Percentiles rank a stretch among this genome's conserved stretches.
Evolutionary conservation across 345 rosid species (phyloP).

Genomic region (Gossypium turneri): DNA sequence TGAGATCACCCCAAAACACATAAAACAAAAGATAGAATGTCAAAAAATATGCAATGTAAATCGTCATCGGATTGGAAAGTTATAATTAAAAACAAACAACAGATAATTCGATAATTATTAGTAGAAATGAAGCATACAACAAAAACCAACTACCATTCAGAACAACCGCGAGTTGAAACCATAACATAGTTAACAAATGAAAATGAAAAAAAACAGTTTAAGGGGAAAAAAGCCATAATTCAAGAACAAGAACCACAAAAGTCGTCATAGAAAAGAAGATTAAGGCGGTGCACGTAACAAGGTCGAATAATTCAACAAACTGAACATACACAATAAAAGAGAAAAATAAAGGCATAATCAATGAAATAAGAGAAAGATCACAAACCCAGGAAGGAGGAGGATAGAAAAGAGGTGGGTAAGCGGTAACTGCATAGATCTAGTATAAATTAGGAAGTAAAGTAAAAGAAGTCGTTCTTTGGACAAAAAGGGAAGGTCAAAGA

Average conservation of each 20-base stretch:
- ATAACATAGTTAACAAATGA: too few species aligned
- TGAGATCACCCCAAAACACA: background rate
- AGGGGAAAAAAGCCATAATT: background rate
- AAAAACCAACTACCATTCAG: background rate
- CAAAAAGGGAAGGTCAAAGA: background rate
- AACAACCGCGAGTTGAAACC: background rate
- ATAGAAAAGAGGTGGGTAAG: background rate
- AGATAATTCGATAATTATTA: background rate
- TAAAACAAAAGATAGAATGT: background rate
- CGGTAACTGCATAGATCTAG: conserved; percentile 14
- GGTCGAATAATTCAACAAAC: background rate
- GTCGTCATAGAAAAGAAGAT: background rate
- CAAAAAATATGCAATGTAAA: too few species aligned
- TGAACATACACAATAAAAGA: background rate
- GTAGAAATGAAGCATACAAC: too few species aligned
- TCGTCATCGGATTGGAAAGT: background rate
- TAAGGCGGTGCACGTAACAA: background rate
- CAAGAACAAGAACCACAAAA: background rate
- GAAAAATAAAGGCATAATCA: background rate
- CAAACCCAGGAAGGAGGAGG: background rate
- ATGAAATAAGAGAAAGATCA: background rate
- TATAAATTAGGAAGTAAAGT: background rate
- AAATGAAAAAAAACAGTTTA: too few species aligned
- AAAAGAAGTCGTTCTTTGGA: background rate
- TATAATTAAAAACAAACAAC: background rate